These are phyloP conservation scores for Cladorrhinum samala DNA, from an alignment of 495 filamentous ascomycete genomes.

Conservation along the genomic window DNA sequence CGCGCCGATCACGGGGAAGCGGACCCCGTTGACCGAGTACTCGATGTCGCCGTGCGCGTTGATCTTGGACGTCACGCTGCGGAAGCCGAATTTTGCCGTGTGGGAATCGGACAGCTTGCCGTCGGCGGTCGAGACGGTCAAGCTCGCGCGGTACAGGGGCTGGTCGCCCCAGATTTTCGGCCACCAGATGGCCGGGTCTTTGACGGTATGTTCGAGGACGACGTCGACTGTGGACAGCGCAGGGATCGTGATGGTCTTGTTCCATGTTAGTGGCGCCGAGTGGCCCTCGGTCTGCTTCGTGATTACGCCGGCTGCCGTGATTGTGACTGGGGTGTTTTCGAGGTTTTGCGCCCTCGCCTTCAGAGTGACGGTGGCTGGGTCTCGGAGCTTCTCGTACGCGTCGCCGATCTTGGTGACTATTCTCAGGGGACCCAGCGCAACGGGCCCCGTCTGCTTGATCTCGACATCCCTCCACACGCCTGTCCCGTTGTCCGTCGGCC, in stretches of 20 bases:
- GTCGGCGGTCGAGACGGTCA: conserved; percentile 33
- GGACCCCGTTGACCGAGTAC: conserved; percentile 50
- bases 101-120: conserved; percentile 40
- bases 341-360: conserved; percentile 47
- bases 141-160: conserved; percentile 34
- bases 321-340: conserved; percentile 30
- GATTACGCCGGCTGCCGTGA: conserved; percentile 37
- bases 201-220: conserved; percentile 31
- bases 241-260: conserved; percentile 31
- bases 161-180: conserved; percentile 45
- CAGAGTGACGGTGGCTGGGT: conserved; percentile 38
- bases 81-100: conserved; percentile 46
- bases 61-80: conserved; percentile 45
- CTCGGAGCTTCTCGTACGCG: conserved; percentile 11
- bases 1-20: conserved; percentile 55
- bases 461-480: conserved; percentile 60
- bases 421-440: conserved; percentile 44
- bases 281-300: conserved; percentile 17
- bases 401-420: conserved; percentile 41
- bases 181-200: conserved; percentile 43
- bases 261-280: conserved; percentile 15
- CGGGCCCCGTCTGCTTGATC: conserved; percentile 50
- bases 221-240: conserved; percentile 32
- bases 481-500: conserved; percentile 51
- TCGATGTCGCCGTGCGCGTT: conserved; percentile 49